A percentile compares a stretch with the other conserved stretches of the same genome.
Evolutionary conservation across 1,284 basidiomycete species (phyloP).

Genomic region (Pseudomicrostroma phylloplanum): DNA sequence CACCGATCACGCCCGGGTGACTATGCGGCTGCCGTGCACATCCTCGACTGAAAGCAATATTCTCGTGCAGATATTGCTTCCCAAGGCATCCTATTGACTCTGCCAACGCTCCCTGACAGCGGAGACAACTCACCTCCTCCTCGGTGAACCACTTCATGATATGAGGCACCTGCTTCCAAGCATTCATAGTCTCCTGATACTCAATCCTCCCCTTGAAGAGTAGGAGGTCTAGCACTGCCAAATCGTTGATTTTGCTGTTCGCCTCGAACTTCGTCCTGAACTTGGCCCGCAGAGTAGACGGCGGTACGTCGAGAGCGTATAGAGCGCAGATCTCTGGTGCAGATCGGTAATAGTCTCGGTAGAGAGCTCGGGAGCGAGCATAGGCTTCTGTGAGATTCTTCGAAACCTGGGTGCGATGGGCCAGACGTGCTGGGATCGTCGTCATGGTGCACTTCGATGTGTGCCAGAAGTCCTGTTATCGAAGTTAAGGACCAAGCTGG

Average conservation of each 20-base stretch:
- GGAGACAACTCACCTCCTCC: slow-evolving; percentile 51
- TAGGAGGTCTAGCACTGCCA: slow-evolving; percentile 77
- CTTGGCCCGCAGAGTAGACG: slow-evolving; percentile 72
- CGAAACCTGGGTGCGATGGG: slow-evolving; percentile 59
- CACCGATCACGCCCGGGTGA: too few relatives aligned
- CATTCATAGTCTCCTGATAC: slow-evolving; percentile 86
- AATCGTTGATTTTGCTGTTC: slow-evolving; percentile 75
- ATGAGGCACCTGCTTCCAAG: slow-evolving; percentile 70
- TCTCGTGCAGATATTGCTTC: neutral
- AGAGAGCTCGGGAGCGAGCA: slow-evolving; percentile 67
- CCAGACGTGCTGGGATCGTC: slow-evolving; percentile 85
- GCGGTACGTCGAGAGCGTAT: slow-evolving; percentile 77
- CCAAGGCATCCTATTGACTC: neutral
- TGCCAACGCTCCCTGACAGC: too few relatives aligned
- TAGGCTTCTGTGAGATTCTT: slow-evolving; percentile 64
- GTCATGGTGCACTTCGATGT: slow-evolving; percentile 57
- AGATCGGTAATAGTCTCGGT: slow-evolving; percentile 87
- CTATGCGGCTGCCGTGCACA: neutral
- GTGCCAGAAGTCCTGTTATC: too few relatives aligned
- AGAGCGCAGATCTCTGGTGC: slow-evolving; percentile 81
- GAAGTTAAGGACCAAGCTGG: too few relatives aligned
- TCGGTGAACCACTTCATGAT: slow-evolving; percentile 52
- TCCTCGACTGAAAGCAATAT: slow-evolving; percentile 11
- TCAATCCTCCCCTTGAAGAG: slow-evolving; percentile 80
- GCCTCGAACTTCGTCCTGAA: slow-evolving; percentile 83